Base-by-base conservation (phyloP, 441 rosid species). In the Corymbia calophylla region DNA sequence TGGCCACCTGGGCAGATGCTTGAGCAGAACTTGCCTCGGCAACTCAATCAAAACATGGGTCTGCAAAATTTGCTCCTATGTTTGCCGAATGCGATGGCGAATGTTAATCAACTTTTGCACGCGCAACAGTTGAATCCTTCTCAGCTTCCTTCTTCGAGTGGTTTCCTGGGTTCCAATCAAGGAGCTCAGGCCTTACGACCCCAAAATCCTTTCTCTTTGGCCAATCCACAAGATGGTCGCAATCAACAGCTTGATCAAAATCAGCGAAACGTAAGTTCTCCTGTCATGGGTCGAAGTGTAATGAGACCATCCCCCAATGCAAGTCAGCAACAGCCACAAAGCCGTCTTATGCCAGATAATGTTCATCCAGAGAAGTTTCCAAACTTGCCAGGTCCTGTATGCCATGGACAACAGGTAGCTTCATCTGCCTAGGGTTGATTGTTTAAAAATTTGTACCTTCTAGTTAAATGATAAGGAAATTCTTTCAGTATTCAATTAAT, bases 11-110 rank as follows among this genome's bases (percentile, higher is more conserved):
- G 92, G 39, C 94, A 94, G 88, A 48, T 88, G 13, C 91, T 92
- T 66, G 70, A 62, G 6, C 91, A 88, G 86, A 91, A 91, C 89
- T 89, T 92, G 86, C 89, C 94, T 88, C 93, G 92, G 14, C 95
- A 93, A 64, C 81, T 90, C 47, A 90, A 60, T 91, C 94, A 91
- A 53, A 94, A 88, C 88, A 77, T 91, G 91, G 93, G 89, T 84
- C 89, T 93, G 90, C 87, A 91, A 18, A 93, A 91, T 88, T 77
- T 89, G 81, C 95, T 90, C 53, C 86, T 90, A 31, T 85, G 87
- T 89, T 87, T 94, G 64, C 95, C 93, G 85, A 93, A 93, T 92
- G 88, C 73, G 5, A 87, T 92, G 92, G 94, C 89, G 29, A 93
- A 91, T 81, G 54, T 93, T 88, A 92, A 93, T 73, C 95, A 94